Evolutionary conservation across 352 stramenopile species (phyloP).

Genomic region (Albugo laibachii): DNA sequence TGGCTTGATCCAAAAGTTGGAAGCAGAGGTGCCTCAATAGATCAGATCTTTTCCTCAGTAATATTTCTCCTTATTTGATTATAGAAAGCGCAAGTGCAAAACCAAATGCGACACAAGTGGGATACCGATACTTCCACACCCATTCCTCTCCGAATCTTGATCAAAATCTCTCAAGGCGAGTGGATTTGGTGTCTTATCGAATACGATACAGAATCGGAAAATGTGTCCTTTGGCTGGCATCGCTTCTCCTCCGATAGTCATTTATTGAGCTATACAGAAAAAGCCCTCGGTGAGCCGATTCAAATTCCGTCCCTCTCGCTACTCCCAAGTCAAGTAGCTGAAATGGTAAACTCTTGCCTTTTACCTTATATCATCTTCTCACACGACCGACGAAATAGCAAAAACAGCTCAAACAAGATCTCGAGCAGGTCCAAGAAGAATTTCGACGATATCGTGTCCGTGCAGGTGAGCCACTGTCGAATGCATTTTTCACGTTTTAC

Average conservation of each 20-base stretch:
- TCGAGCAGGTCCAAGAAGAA: conserved; percentile 72
- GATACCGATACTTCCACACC: too few species aligned
- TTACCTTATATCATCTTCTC: not conserved
- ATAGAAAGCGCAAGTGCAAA: too few species aligned
- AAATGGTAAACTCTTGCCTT: conserved; percentile 21
- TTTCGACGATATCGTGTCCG: conserved; percentile 74
- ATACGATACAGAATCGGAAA: conserved; percentile 58
- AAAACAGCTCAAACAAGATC: conserved; percentile 60
- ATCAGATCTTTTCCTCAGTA: too few species aligned
- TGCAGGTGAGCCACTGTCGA: conserved; percentile 14
- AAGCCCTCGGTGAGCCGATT: conserved; percentile 37
- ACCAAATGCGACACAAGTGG: too few species aligned
- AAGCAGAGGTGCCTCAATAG: conserved; percentile 14
- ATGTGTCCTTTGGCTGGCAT: conserved; percentile 50
- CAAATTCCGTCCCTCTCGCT: conserved; percentile 40
- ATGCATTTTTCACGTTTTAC: not conserved
- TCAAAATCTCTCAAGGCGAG: conserved; percentile 37
- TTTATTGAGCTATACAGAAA: conserved; percentile 31
- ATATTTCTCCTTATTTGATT: too few species aligned
- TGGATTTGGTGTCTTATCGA: conserved; percentile 67
- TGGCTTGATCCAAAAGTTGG: conserved; percentile 21
- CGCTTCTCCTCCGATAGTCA: conserved; percentile 40
- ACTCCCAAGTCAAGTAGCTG: conserved; percentile 46
- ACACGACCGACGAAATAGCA: conserved; percentile 15
- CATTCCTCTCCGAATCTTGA: conserved; percentile 27